Evolutionary conservation across 202 grass and related monocot genomes (phyloP).

Genomic region (Saccharum hybrid): DNA sequence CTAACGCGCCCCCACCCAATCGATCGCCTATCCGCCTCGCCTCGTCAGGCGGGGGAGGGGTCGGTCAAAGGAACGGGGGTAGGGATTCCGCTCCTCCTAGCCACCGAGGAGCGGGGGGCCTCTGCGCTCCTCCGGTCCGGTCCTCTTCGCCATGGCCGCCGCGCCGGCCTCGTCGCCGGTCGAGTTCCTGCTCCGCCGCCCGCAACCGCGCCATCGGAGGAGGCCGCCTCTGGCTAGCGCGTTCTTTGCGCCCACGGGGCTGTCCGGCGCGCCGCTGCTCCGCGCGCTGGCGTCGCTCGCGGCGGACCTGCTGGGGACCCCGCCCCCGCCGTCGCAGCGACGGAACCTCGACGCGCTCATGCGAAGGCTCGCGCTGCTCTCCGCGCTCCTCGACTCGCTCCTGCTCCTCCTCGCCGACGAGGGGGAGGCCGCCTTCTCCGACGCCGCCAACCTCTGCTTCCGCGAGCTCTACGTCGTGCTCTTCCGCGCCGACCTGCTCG

Average conservation of each 20-base stretch:
- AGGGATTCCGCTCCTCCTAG: background rate
- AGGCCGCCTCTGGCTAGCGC: conserved; percentile 62
- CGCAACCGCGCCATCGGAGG: conserved; percentile 53
- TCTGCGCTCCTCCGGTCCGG: background rate
- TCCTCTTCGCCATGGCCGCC: conserved; percentile 21
- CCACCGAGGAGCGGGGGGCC: background rate
- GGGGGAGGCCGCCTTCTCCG: conserved; percentile 34
- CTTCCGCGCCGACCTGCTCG: conserved; percentile 81
- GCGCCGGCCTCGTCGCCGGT: conserved; percentile 59
- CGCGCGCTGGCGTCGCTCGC: conserved; percentile 62
- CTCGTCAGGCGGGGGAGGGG: conserved; percentile 12
- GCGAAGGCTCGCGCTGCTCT: conserved; percentile 61
- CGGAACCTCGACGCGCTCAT: conserved; percentile 61
- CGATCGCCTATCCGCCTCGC: conserved; percentile 3
- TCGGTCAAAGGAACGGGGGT: conserved; percentile 18
- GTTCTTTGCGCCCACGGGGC: conserved; percentile 66
- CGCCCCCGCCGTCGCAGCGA: conserved; percentile 47
- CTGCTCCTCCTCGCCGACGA: conserved; percentile 25
- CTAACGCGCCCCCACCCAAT: conserved; percentile 18
- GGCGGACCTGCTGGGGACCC: conserved; percentile 31
- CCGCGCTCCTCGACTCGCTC: conserved; percentile 56
- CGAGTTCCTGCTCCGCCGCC: conserved; percentile 70
- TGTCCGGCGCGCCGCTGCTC: conserved; percentile 58
- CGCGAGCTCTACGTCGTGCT: conserved; percentile 95
- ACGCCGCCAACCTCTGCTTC: conserved; percentile 76